Evolutionary conservation across 192 early-diverging fungal genomes (phyloP), one percentile per base, ranked within the genome.

Genomic region (Haplosporangium gracile): DNA sequence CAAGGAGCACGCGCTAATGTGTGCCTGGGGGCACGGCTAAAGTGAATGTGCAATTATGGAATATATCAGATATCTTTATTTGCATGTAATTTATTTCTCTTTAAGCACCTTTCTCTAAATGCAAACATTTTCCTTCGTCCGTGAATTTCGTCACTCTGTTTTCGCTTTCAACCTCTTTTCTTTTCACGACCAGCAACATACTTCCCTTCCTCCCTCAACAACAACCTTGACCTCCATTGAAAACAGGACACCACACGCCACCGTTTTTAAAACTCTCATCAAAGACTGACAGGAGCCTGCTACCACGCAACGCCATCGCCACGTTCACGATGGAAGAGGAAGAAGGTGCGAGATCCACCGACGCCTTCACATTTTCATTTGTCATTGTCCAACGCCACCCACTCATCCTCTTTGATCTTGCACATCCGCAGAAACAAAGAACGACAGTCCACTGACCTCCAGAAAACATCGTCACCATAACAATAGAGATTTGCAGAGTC

Each of bases 401-500:
- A 22, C 49, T 18, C 49, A 22, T 0, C 13, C 43, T 65, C 11
- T 29, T 26, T 65, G 60, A 15, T 10, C 29, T 29, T 29, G 13
- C 60, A 11, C 29, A 65, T 65, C 60, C 3, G 11, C 60, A 32
- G 60, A 26, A 57, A 65, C 26, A 65, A 60, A 34, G 29, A 4
- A 18, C 26, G 24, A 32, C 60, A 65, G 26, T 29, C 39, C 18
- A 71, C 11, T 71, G 70, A 42, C 36, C 34, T 24, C 38, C 36
- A 71, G 34, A 71, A 47, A 69, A 51, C 9, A 65, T 29, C 26
- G 42, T 45, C 13, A 4, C 45, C 20, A 43, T 8, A 45, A 40
- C 13, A 29, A 65, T 77, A 86, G 92, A 94, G 80, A 94, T 96
- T 80, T 97, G 96, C 89, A 94, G 96, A 83, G 95, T 97, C 39